phyloP scores from a whole-genome alignment of 768 basidiomycete genomes.

The Candolleomyces efflorescens region DNA sequence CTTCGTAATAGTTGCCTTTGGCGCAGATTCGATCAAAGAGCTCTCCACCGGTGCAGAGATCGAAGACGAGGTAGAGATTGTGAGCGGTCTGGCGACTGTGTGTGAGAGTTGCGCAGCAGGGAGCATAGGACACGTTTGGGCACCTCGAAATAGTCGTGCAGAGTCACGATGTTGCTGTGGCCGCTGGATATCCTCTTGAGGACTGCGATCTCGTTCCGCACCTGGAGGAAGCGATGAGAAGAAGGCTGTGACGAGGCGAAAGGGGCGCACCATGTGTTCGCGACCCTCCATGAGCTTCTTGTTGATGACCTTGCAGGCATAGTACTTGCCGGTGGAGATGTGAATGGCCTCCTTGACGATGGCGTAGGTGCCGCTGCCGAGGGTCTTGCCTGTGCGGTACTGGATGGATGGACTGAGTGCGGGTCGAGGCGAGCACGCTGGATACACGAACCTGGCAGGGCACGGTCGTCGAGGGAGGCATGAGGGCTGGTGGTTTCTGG shows the following conservation, averaged over 20 bases:
- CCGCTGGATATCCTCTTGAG: slow-evolving; percentile 92
- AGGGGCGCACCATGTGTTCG: slow-evolving; percentile 83
- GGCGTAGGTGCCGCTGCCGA: slow-evolving; percentile 91
- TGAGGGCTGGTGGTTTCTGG: slow-evolving; percentile 1
- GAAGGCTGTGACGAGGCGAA: neutral
- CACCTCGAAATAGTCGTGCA: slow-evolving; percentile 96
- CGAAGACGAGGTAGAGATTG: slow-evolving; percentile 92
- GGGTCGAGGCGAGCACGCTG: slow-evolving; percentile 4
- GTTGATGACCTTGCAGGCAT: slow-evolving; percentile 99
- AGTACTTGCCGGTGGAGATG: slow-evolving; percentile 87
- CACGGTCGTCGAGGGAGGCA: slow-evolving; percentile 31
- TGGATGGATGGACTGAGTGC: slow-evolving; percentile 21
- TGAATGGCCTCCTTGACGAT: slow-evolving; percentile 96
- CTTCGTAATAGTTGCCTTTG: slow-evolving; percentile 94
- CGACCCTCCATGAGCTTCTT: slow-evolving; percentile 98
- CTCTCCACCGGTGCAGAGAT: slow-evolving; percentile 96
- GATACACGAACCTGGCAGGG: slow-evolving; percentile 39
- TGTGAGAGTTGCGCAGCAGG: neutral
- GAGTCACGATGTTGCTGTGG: slow-evolving; percentile 84
- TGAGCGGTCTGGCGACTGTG: slow-evolving; percentile 62
- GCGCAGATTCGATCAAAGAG: slow-evolving; percentile 99
- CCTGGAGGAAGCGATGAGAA: slow-evolving; percentile 40
- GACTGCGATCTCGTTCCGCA: slow-evolving; percentile 95
- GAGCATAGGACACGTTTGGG: slow-evolving; percentile 11
- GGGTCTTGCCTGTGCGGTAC: slow-evolving; percentile 87